These are phyloP conservation scores for Starmerella khaoyaiensis DNA, from an alignment of 805 yeast genomes.

Conservation along the genomic window DNA sequence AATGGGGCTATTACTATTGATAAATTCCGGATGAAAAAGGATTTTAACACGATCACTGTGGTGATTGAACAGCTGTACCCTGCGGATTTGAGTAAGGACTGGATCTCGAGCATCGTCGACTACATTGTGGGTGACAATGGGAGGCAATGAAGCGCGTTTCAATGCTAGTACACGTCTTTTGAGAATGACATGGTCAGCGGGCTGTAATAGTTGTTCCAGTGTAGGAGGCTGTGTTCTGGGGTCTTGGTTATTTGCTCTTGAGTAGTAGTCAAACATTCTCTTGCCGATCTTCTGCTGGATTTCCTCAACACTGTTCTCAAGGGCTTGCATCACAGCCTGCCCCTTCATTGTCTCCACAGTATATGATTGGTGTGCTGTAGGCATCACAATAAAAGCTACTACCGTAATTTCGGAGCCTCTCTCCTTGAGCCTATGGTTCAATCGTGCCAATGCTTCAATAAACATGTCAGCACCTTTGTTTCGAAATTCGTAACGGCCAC, in stretches of 20 bases:
- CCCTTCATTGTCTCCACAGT: constrained; percentile 93
- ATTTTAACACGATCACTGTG: constrained; percentile 87
- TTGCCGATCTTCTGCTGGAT: constrained; percentile 78
- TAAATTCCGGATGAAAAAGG: constrained; percentile 94
- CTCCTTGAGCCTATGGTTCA: constrained; percentile 75
- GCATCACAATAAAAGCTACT: constrained; percentile 96
- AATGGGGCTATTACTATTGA: constrained; percentile 88
- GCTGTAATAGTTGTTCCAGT: constrained; percentile 72
- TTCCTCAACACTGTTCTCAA: constrained; percentile 77
- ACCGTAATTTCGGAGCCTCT: constrained; percentile 78
- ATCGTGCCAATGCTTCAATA: constrained; percentile 82
- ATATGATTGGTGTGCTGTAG: constrained; percentile 85
- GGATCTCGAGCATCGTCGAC: constrained; percentile 85
- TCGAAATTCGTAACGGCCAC: constrained; percentile 93
- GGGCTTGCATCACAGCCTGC: constrained; percentile 87
- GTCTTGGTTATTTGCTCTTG: constrained; percentile 38
- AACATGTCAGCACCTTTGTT: constrained; percentile 95
- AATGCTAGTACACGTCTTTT: constrained; percentile 89
- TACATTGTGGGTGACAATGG: constrained; percentile 96
- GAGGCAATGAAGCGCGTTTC: constrained; percentile 80
- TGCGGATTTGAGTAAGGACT: constrained; percentile 76
- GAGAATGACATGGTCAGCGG: constrained; percentile 75
- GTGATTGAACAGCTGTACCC: constrained; percentile 79
- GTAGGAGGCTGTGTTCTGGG: constrained; percentile 50
- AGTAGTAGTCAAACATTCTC: constrained; percentile 81